These are phyloP conservation scores for Gossypium anomalum DNA, from an alignment of 345 rosid species.

Conservation along the genomic window DNA sequence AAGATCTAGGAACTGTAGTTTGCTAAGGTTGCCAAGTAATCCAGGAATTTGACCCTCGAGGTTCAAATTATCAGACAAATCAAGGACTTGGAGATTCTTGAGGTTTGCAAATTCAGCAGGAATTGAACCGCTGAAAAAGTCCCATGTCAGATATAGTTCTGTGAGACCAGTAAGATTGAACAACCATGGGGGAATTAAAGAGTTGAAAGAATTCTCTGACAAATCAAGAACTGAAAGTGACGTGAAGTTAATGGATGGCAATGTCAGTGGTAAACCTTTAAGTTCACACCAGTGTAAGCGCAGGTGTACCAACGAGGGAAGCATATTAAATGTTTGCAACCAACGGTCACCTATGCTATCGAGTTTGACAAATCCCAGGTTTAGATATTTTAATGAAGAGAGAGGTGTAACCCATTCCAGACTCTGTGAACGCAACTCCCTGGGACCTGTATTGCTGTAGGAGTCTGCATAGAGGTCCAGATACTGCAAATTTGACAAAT, in stretches of 20 bases:
- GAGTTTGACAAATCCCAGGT: constrained; percentile 39
- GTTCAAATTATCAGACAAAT: constrained; percentile 37
- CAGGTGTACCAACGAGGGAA: constrained; percentile 38
- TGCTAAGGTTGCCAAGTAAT: constrained; percentile 32
- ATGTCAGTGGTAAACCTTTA: constrained; percentile 32
- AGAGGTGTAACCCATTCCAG: constrained; percentile 41
- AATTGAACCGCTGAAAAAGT: constrained; percentile 34
- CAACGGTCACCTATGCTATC: constrained; percentile 30
- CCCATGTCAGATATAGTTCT: constrained; percentile 35
- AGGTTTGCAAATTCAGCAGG: constrained; percentile 36
- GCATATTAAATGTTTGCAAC: constrained; percentile 33
- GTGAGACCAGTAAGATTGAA: constrained; percentile 48
- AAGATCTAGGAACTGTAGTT: constrained; percentile 38
- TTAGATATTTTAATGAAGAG: constrained; percentile 35
- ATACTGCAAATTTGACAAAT: constrained; percentile 5
- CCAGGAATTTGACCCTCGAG: constrained; percentile 38
- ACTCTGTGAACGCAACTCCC: constrained; percentile 17
- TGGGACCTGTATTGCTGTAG: constrained; percentile 7
- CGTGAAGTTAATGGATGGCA: constrained; percentile 36
- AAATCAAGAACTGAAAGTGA: constrained; percentile 50
- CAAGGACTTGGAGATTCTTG: constrained; percentile 29
- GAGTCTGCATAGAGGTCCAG: constrained; percentile 27
- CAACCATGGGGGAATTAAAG: constrained; percentile 40
- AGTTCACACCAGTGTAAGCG: constrained; percentile 29
- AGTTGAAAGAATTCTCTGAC: constrained; percentile 43